A percentile compares a stretch with the other conserved stretches of the same genome.
These are phyloP conservation scores for Colletotrichum karsti DNA, from an alignment of 2,329 filamentous ascomycete species.

Conservation along the genomic window DNA sequence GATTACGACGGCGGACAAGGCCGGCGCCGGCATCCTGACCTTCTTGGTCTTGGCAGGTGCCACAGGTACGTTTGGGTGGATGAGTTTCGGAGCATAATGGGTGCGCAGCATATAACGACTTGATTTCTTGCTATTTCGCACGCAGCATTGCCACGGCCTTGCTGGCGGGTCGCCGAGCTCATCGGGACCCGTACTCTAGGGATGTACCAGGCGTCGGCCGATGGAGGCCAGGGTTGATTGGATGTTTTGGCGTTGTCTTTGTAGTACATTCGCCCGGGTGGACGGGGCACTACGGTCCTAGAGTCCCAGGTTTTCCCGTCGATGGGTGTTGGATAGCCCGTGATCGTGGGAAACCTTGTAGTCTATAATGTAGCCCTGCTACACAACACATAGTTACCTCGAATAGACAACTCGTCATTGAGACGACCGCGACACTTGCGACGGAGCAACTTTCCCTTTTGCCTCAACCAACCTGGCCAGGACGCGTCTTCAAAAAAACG, in stretches of 20 bases:
- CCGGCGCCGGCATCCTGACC: constrained; percentile 58
- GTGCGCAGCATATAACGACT: constrained; percentile 13
- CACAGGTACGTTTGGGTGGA: constrained; percentile 55
- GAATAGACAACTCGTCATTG: constrained; percentile 6
- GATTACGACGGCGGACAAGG: constrained; percentile 53
- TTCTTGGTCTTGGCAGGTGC: constrained; percentile 50
- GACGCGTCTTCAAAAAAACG: neutral
- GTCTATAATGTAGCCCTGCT: constrained; percentile 27
- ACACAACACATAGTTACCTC: constrained; percentile 9
- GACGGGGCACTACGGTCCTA: neutral
- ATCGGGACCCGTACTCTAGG: constrained; percentile 8
- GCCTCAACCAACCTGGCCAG: too few species aligned
- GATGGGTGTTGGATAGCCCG: neutral
- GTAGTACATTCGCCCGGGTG: constrained; percentile 28
- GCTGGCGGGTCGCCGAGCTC: neutral
- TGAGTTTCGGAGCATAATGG: constrained; percentile 50
- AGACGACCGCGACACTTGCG: neutral
- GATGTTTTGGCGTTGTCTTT: constrained; percentile 34
- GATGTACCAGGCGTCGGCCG: constrained; percentile 21
- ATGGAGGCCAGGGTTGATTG: constrained; percentile 18
- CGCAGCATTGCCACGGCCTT: constrained; percentile 10
- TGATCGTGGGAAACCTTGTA: neutral
- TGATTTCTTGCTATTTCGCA: constrained; percentile 12
- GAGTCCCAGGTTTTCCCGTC: neutral
- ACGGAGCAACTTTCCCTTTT: neutral